Conservation (phyloP, 1,284 basidiomycete species). For the Puccinia polysora region DNA sequence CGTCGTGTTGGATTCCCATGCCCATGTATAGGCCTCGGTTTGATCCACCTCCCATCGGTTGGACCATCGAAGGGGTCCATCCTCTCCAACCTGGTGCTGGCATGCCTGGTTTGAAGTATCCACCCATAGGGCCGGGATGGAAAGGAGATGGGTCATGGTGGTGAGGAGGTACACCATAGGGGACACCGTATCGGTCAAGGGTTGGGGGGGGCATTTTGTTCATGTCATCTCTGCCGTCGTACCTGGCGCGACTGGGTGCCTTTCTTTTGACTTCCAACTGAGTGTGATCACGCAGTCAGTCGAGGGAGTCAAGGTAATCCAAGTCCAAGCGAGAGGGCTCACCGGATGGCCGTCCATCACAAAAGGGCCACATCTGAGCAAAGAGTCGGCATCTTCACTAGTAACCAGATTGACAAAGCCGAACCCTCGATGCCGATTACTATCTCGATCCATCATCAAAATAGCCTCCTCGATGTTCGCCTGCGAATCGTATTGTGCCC, state of each 20-base stretch:
- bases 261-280: constrained; percentile 93
- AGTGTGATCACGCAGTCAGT: constrained; percentile 25
- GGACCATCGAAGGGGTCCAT: constrained; percentile 69
- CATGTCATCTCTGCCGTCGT: constrained; percentile 54
- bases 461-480: constrained; percentile 94
- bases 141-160: constrained; percentile 53
- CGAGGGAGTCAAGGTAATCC: background rate
- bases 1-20: constrained; percentile 55
- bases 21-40: constrained; percentile 53
- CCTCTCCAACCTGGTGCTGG: constrained; percentile 50
- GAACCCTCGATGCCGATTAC: constrained; percentile 90
- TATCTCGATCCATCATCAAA: constrained; percentile 97
- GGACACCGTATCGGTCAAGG: constrained; percentile 47
- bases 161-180: constrained; percentile 46
- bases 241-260: constrained; percentile 60
- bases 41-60: constrained; percentile 25
- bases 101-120: constrained; percentile 55
- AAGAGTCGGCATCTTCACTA: constrained; percentile 71
- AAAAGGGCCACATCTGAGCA: constrained; percentile 75
- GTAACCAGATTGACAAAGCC: constrained; percentile 92
- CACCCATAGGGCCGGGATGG: constrained; percentile 52
- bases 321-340: constrained; percentile 50
- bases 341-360: constrained; percentile 89
- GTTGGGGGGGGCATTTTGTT: constrained; percentile 44
- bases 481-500: constrained; percentile 42